Evolutionary conservation across 176 grass and related monocot species (phyloP).

Genomic region (Musa acuminata): DNA sequence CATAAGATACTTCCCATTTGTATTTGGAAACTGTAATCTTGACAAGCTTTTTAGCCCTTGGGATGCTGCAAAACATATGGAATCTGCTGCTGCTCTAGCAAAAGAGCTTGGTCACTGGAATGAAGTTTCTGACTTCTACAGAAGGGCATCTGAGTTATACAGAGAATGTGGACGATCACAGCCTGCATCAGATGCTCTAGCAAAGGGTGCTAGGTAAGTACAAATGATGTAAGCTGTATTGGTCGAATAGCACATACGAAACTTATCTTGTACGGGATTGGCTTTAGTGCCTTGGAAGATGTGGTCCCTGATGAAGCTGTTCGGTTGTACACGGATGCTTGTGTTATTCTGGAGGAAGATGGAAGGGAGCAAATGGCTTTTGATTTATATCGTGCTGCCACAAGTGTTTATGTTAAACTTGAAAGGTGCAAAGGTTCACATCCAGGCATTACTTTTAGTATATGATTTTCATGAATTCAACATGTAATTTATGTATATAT

Average conservation of each 20-base stretch:
- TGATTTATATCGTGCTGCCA: slow-evolving; percentile 73
- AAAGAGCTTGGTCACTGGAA: slow-evolving; percentile 81
- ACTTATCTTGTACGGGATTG: slow-evolving; percentile 18
- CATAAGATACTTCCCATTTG: slow-evolving; percentile 8
- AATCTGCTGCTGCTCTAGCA: slow-evolving; percentile 83
- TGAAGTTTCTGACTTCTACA: slow-evolving; percentile 77
- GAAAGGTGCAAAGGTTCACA: slow-evolving; percentile 45
- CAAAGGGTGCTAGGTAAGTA: slow-evolving; percentile 83
- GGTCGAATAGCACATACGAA: slow-evolving; percentile 8
- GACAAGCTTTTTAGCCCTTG: slow-evolving; percentile 59
- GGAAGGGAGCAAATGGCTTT: slow-evolving; percentile 97
- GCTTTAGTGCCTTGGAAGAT: slow-evolving; percentile 76
- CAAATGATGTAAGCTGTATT: background rate
- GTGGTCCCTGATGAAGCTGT: slow-evolving; percentile 65
- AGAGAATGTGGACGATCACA: slow-evolving; percentile 84
- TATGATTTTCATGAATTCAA: background rate
- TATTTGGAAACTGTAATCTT: slow-evolving; percentile 25
- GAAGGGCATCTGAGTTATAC: slow-evolving; percentile 87
- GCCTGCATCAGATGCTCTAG: slow-evolving; percentile 94
- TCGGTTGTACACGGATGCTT: slow-evolving; percentile 83
- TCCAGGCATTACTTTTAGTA: background rate
- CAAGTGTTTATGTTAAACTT: slow-evolving; percentile 62
- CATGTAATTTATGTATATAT: background rate
- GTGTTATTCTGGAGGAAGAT: slow-evolving; percentile 78
- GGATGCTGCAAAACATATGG: slow-evolving; percentile 99